A percentile compares a stretch with the other conserved stretches of the same genome.
phyloP scores from a whole-genome alignment of 306 rosid genomes.

The Dryas octopetala region DNA sequence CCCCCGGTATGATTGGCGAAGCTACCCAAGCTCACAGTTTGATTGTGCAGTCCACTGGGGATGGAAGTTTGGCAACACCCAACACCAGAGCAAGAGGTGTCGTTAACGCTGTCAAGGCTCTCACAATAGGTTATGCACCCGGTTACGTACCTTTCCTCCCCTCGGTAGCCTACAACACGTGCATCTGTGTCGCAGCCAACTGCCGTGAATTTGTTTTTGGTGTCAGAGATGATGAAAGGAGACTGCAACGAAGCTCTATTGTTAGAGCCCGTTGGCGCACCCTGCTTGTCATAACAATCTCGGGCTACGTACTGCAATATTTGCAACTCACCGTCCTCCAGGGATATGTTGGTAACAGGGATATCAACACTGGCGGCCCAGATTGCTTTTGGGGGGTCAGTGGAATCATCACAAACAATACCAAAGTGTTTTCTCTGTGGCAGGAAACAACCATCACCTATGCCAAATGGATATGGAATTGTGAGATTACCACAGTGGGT shows the following conservation, averaged over 20 bases:
- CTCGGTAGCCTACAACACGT: background rate
- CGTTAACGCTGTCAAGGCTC: background rate
- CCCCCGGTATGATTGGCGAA: background rate
- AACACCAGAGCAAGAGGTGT: background rate
- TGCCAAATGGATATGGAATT: slow-evolving; percentile 31
- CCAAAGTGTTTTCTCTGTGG: background rate
- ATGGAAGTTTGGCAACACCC: slow-evolving; percentile 29
- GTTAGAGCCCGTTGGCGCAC: background rate
- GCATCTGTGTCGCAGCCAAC: slow-evolving; percentile 22
- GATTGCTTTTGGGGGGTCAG: background rate
- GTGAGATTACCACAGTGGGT: slow-evolving; percentile 6
- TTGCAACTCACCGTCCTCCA: slow-evolving; percentile 4
- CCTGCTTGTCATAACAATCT: slow-evolving; percentile 9
- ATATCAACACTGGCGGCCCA: background rate
- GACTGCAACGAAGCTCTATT: background rate
- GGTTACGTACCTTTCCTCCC: background rate
- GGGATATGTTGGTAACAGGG: slow-evolving; percentile 8
- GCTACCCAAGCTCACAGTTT: background rate
- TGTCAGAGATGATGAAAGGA: slow-evolving; percentile 10
- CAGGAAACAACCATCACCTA: slow-evolving; percentile 3
- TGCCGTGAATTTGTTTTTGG: slow-evolving; percentile 23
- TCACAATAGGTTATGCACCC: slow-evolving; percentile 13
- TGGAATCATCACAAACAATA: background rate
- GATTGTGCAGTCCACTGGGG: background rate
- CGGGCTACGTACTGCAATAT: slow-evolving; percentile 17